phyloP scores from a whole-genome alignment of 805 yeast genomes.

The Candida golubevii region DNA sequence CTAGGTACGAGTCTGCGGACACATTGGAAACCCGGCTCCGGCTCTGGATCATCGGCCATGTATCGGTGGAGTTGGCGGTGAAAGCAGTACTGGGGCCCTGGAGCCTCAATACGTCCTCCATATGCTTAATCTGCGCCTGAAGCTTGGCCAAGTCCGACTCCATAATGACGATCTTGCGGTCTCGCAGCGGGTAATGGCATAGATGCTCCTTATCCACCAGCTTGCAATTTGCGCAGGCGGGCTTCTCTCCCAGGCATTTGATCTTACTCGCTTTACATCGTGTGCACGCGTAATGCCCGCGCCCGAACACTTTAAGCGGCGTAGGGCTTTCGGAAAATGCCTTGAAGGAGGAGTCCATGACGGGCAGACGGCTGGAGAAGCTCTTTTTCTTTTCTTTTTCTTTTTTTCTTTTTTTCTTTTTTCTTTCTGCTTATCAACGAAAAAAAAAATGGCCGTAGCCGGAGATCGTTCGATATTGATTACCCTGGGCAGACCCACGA shows the following conservation, averaged over 20 bases:
- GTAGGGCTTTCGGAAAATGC: constrained; percentile 8
- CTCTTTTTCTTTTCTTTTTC: no score
- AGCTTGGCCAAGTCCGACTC: constrained; percentile 36
- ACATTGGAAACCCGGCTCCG: constrained; percentile 5
- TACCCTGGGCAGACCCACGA: no score
- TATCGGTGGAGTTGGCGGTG: neutral
- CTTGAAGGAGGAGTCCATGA: neutral
- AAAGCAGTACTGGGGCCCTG: constrained; percentile 10
- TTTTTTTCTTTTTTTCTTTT: no score
- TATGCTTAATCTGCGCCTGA: constrained; percentile 28
- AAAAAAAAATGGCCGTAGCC: no score
- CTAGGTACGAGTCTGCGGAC: constrained; percentile 21
- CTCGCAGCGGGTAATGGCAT: constrained; percentile 36
- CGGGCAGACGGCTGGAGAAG: no score
- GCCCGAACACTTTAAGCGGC: constrained; percentile 40
- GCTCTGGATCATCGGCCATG: constrained; percentile 3
- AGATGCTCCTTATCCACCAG: constrained; percentile 26
- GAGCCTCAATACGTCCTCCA: constrained; percentile 21
- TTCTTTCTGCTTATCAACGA: no score
- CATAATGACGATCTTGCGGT: constrained; percentile 41
- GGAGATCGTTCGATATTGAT: no score
- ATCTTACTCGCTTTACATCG: constrained; percentile 38
- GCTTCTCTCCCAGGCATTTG: constrained; percentile 40
- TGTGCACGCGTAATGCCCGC: constrained; percentile 42
- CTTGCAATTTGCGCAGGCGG: constrained; percentile 39